Evolutionary conservation across 805 yeast genomes (phyloP), one percentile per base, ranked within the genome.

Genomic region (Blastobotrys terrestris): DNA sequence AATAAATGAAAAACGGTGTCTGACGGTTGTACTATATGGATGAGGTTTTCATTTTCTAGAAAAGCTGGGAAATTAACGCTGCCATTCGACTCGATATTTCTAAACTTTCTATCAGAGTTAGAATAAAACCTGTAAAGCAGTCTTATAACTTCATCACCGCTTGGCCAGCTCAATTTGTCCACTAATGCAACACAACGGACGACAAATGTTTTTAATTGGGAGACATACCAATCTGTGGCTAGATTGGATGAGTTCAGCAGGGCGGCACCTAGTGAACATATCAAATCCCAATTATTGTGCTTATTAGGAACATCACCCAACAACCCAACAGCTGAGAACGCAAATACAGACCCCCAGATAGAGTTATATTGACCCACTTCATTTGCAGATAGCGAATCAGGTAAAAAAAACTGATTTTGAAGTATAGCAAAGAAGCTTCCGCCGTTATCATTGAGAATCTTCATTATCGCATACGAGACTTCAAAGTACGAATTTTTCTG

Each of bases 1-100:
- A 46, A 46, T 19, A 31, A 22, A 31, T 46, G 48, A 41, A 46
- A 46, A 2, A 20, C 14, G 8, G 48, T 21, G 21, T 46, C 48
- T 26, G 31, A 31, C 3, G 48, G 48, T 14, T 14, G 18, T n/a
- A 41, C 44, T 11, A 15, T 41, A 7, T 15, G 8, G 8, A 41
- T 20, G 16, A 41, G 44, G 6, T 15, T 18, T 6, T 26, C 35
- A 22, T 46, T 19, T 5, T 31, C 31, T 3, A 46, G 3, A 26
- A 46, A 46, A 20, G 14, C 15, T 15, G 48, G 48, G 19, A 46
- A 46, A 11, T 26, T 26, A 11, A 11, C 35, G 11, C 35, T 26
- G 5, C 48, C 20, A 7, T 26, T n/a, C 2, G 39, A 7, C 41
- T 46, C 48, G 11, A 46, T 11, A n/a, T 21, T 46, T 18, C 39